Evolutionary conservation across 176 grass and related monocot genomes (phyloP).

Genomic region (Oryza meyeriana): DNA sequence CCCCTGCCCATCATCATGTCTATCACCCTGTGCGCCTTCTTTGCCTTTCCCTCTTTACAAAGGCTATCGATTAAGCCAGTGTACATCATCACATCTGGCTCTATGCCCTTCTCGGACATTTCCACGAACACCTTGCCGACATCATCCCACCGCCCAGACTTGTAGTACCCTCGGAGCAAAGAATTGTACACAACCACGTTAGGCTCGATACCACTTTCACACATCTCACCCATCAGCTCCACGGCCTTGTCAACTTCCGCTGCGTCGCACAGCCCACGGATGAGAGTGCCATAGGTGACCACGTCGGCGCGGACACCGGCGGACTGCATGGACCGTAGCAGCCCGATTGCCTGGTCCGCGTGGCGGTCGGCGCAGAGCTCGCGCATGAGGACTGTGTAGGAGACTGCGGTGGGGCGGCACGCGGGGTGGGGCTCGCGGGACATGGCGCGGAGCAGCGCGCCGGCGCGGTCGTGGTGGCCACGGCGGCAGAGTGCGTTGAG

Average conservation of each 20-base stretch:
- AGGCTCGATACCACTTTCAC: conserved; percentile 17
- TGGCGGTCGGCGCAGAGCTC: conserved; percentile 38
- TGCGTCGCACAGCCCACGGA: conserved; percentile 41
- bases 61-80: conserved; percentile 61
- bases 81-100: conserved; percentile 46
- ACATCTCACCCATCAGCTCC: conserved; percentile 45
- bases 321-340: conserved; percentile 41
- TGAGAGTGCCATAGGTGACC: conserved; percentile 45
- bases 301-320: conserved; percentile 38
- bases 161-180: conserved; percentile 55
- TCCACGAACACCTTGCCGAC: conserved; percentile 55
- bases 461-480: conserved; percentile 30
- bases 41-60: conserved; percentile 50
- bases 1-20: conserved; percentile 54
- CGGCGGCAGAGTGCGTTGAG: conserved; percentile 43
- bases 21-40: conserved; percentile 43
- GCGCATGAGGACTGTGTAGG: conserved; percentile 46
- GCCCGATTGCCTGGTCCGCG: conserved; percentile 25
- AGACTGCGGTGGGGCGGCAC: conserved; percentile 30
- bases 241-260: conserved; percentile 28
- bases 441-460: conserved; percentile 49
- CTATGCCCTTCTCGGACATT: conserved; percentile 39
- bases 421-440: not conserved
- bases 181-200: conserved; percentile 43
- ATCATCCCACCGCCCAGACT: conserved; percentile 49